Conservation (phyloP, 768 basidiomycete species). For the Crassisporium funariophilum region DNA sequence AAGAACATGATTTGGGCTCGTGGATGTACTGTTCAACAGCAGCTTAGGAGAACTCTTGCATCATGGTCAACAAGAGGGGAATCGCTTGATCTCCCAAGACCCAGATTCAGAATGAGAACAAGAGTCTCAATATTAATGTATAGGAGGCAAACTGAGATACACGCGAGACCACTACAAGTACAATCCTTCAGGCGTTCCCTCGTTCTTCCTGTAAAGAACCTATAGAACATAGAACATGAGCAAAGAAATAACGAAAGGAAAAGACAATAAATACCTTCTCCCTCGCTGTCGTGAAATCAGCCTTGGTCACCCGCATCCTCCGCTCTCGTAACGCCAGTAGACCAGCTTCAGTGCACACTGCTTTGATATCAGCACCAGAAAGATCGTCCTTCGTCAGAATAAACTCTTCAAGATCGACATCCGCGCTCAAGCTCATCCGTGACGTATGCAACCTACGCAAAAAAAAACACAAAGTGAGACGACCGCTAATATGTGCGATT, state of each 20-base stretch:
- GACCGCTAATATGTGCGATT: neutral
- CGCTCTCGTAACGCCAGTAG: slow-evolving; percentile 91
- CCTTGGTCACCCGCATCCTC: slow-evolving; percentile 91
- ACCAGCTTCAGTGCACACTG: slow-evolving; percentile 98
- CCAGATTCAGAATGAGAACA: neutral
- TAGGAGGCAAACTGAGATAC: slow-evolving; percentile 6
- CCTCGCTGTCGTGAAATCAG: slow-evolving; percentile 85
- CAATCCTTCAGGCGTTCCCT: slow-evolving; percentile 89
- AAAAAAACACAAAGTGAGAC: slow-evolving; percentile 5
- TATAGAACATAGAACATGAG: slow-evolving; percentile 28
- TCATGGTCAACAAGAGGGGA: no score
- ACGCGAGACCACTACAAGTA: slow-evolving; percentile 56
- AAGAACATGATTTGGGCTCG: no score
- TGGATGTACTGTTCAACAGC: no score
- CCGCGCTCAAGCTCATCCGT: slow-evolving; percentile 85
- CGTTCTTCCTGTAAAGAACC: slow-evolving; percentile 96
- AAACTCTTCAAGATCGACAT: slow-evolving; percentile 95
- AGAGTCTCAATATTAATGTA: no score
- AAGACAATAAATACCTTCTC: slow-evolving; percentile 70
- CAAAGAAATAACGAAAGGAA: neutral
- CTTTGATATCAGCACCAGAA: slow-evolving; percentile 98
- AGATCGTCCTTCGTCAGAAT: slow-evolving; percentile 95
- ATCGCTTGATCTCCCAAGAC: no score
- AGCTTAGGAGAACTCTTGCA: no score
- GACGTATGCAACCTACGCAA: slow-evolving; percentile 79